phyloP scores from a whole-genome alignment of 306 rosid species.

The Acacia melanoxylon region DNA sequence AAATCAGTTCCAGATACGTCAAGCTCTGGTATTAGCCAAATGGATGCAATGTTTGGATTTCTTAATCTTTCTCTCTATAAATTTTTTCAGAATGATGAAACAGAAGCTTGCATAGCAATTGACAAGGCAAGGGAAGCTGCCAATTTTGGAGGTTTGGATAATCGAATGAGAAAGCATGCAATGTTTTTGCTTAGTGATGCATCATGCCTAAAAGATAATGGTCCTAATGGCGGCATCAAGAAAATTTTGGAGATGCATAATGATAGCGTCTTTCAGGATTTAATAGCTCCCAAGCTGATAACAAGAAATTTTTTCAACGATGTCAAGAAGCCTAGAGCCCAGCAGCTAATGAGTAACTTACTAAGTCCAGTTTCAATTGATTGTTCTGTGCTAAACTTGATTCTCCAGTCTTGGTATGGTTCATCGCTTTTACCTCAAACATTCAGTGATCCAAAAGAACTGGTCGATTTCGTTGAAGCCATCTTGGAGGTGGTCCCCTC shows the following conservation, averaged over 20 bases:
- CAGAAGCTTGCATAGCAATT: slow-evolving; percentile 61
- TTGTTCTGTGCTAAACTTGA: slow-evolving; percentile 59
- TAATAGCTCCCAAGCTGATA: slow-evolving; percentile 49
- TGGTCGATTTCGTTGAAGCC: slow-evolving; percentile 90
- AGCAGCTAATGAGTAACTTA: slow-evolving; percentile 55
- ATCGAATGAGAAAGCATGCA: slow-evolving; percentile 59
- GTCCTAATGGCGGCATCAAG: slow-evolving; percentile 46
- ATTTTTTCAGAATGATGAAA: slow-evolving; percentile 51
- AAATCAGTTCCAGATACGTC: slow-evolving; percentile 38
- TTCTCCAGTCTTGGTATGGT: slow-evolving; percentile 78
- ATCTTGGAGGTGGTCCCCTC: slow-evolving; percentile 72
- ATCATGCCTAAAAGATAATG: slow-evolving; percentile 46
- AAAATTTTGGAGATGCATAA: slow-evolving; percentile 58
- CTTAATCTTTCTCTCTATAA: slow-evolving; percentile 73
- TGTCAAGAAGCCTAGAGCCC: slow-evolving; percentile 79
- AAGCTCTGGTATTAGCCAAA: slow-evolving; percentile 38
- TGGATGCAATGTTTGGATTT: slow-evolving; percentile 73
- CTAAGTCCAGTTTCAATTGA: slow-evolving; percentile 64
- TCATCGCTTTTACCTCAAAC: slow-evolving; percentile 69
- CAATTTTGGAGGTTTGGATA: slow-evolving; percentile 50
- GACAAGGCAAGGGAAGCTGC: slow-evolving; percentile 66
- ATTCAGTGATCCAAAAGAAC: slow-evolving; percentile 49
- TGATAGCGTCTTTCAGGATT: slow-evolving; percentile 43
- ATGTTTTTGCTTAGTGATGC: slow-evolving; percentile 68
- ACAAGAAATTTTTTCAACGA: slow-evolving; percentile 60